phyloP scores from a whole-genome alignment of 495 filamentous ascomycete species.

The Hypoxylon perforatum region DNA sequence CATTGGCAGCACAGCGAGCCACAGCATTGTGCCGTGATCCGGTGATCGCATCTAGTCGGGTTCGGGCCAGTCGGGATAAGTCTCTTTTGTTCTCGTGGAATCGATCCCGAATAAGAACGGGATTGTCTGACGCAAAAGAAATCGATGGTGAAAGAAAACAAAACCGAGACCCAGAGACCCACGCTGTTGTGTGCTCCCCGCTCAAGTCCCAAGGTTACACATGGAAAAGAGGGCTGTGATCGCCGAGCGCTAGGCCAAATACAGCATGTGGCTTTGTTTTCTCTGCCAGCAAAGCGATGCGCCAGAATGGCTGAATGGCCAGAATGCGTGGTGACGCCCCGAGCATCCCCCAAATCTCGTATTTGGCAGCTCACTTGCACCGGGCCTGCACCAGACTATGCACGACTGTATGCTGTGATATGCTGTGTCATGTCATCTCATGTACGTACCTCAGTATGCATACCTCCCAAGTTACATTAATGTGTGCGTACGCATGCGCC shows the following conservation, averaged over 20 bases:
- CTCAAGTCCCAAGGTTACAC: slow-evolving; percentile 11
- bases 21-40: slow-evolving; percentile 20
- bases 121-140: slow-evolving; percentile 40
- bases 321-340: slow-evolving; percentile 35
- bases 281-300: slow-evolving; percentile 39
- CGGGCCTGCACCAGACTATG: slow-evolving; percentile 9
- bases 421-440: too few species aligned
- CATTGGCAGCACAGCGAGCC: slow-evolving; percentile 24
- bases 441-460: too few species aligned
- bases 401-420: not conserved
- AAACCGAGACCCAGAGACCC: slow-evolving; percentile 8
- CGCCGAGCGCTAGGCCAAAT: slow-evolving; percentile 36
- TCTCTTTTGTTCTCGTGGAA: slow-evolving; percentile 19
- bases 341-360: slow-evolving; percentile 30
- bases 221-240: slow-evolving; percentile 28
- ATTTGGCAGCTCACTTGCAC: slow-evolving; percentile 29
- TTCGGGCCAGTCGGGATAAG: slow-evolving; percentile 23
- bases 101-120: slow-evolving; percentile 23
- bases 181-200: slow-evolving; percentile 21
- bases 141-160: slow-evolving; percentile 25
- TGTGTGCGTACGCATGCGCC: slow-evolving; percentile 15
- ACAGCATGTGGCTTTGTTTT: slow-evolving; percentile 38
- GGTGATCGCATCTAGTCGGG: slow-evolving; percentile 5
- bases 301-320: too few species aligned
- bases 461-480: too few species aligned